phyloP scores from a whole-genome alignment of 179 eudicot genomes.

The Beta lomatogona region DNA sequence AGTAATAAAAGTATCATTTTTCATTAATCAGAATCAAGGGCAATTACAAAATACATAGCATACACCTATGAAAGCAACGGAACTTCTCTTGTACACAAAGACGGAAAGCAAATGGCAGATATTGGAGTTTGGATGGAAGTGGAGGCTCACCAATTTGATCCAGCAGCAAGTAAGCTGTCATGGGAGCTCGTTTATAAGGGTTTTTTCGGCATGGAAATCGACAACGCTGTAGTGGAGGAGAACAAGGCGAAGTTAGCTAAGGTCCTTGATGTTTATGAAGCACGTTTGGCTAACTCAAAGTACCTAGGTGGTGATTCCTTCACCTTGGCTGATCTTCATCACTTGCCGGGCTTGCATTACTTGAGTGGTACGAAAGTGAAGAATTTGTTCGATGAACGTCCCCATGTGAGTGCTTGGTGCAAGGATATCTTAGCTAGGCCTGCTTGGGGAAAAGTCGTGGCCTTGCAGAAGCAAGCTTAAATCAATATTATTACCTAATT shows the following conservation, averaged over 20 bases:
- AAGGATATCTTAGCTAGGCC: constrained; percentile 62
- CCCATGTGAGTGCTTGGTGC: constrained; percentile 54
- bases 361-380: constrained; percentile 36
- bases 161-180: constrained; percentile 36
- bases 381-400: constrained; percentile 42
- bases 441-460: constrained; percentile 50
- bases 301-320: constrained; percentile 57
- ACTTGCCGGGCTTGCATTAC: constrained; percentile 39
- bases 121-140: constrained; percentile 56
- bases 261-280: constrained; percentile 64
- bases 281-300: constrained; percentile 47
- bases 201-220: constrained; percentile 38
- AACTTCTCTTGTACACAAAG: constrained; percentile 33
- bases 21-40: constrained; percentile 62
- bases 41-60: constrained; percentile 54
- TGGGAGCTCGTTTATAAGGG: constrained; percentile 49
- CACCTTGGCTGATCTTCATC: constrained; percentile 58
- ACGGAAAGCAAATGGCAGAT: constrained; percentile 46
- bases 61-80: constrained; percentile 45
- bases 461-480: constrained; percentile 24
- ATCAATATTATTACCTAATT: too few species aligned
- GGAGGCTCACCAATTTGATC: constrained; percentile 55
- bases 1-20: background rate
- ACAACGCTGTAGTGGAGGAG: constrained; percentile 35
- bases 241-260: constrained; percentile 36